Percentiles rank a stretch among this genome's conserved stretches.
Conservation (phyloP, 345 rosid genomes). For the Hibiscus syriacus region DNA sequence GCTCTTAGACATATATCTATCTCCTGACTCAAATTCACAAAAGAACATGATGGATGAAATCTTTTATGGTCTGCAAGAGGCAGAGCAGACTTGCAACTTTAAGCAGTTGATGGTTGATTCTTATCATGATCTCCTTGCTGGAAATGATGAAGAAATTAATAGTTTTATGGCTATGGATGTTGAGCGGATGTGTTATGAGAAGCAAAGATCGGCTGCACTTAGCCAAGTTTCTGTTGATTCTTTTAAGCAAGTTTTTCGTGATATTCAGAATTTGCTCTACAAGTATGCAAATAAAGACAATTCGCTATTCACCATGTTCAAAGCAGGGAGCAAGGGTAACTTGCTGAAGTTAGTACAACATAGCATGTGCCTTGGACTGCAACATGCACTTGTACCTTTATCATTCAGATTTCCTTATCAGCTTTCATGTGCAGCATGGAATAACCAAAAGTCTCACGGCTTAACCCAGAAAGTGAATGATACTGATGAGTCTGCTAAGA, state of each 20-base stretch:
- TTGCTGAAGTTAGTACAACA: slow-evolving; percentile 75
- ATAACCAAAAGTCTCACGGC: slow-evolving; percentile 28
- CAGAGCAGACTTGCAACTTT: slow-evolving; percentile 48
- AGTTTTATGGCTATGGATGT: slow-evolving; percentile 28
- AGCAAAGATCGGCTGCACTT: slow-evolving; percentile 68
- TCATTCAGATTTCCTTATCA: slow-evolving; percentile 69
- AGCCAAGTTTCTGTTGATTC: slow-evolving; percentile 72
- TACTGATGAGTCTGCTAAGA: slow-evolving; percentile 32
- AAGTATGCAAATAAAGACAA: slow-evolving; percentile 56
- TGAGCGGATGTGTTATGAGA: slow-evolving; percentile 43
- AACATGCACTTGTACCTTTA: slow-evolving; percentile 66
- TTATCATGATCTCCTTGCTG: slow-evolving; percentile 47
- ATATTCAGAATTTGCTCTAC: slow-evolving; percentile 60
- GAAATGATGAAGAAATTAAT: slow-evolving; percentile 30
- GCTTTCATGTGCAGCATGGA: slow-evolving; percentile 68
- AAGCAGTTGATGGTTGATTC: slow-evolving; percentile 73
- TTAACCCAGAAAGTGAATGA: slow-evolving; percentile 18
- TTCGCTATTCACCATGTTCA: slow-evolving; percentile 68
- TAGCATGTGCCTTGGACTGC: slow-evolving; percentile 83
- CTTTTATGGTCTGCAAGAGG: slow-evolving; percentile 55
- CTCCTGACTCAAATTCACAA: slow-evolving; percentile 41
- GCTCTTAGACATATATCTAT: slow-evolving; percentile 61
- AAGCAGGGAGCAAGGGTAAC: slow-evolving; percentile 94
- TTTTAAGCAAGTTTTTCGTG: slow-evolving; percentile 64
- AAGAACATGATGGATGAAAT: slow-evolving; percentile 63